Evolutionary conservation across 306 rosid species (phyloP).

Genomic region (Casuarina glauca): DNA sequence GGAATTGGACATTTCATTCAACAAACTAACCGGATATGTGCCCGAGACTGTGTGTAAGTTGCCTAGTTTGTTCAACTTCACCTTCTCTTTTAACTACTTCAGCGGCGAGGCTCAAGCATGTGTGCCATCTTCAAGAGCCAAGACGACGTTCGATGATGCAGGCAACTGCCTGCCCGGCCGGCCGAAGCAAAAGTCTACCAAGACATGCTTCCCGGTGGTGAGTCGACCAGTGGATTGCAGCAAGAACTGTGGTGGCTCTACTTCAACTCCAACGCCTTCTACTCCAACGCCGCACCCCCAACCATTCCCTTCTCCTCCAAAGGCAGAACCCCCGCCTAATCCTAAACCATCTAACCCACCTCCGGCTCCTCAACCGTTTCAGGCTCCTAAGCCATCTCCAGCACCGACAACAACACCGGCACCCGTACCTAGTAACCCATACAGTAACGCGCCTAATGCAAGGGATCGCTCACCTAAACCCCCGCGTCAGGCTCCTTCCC

Average conservation of each 20-base stretch:
- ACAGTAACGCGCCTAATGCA: background rate
- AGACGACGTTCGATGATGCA: slow-evolving; percentile 27
- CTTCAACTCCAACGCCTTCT: background rate
- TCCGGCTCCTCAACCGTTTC: background rate
- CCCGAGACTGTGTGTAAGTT: slow-evolving; percentile 46
- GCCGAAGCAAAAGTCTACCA: slow-evolving; percentile 46
- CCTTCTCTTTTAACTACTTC: slow-evolving; percentile 59
- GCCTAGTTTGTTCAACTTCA: slow-evolving; percentile 50
- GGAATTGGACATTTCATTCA: slow-evolving; percentile 40
- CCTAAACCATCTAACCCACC: slow-evolving; percentile 1
- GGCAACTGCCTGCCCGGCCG: slow-evolving; percentile 52
- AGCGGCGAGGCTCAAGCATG: slow-evolving; percentile 49
- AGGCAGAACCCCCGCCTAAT: background rate
- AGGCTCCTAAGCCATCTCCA: background rate
- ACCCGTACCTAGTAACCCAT: background rate
- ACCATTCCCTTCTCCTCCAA: background rate
- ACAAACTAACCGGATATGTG: slow-evolving; percentile 55
- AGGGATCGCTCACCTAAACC: slow-evolving; percentile 1
- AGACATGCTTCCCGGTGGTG: slow-evolving; percentile 40
- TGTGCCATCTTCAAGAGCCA: background rate
- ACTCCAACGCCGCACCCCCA: background rate
- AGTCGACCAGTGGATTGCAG: slow-evolving; percentile 57
- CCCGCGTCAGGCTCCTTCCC: background rate
- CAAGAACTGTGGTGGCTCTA: slow-evolving; percentile 38
- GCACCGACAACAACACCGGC: background rate